A percentile compares a stretch with the other conserved stretches of the same genome.
These are phyloP conservation scores for Pichia kudriavzevii DNA, from an alignment of 1,139 yeast species.

Conservation along the genomic window DNA sequence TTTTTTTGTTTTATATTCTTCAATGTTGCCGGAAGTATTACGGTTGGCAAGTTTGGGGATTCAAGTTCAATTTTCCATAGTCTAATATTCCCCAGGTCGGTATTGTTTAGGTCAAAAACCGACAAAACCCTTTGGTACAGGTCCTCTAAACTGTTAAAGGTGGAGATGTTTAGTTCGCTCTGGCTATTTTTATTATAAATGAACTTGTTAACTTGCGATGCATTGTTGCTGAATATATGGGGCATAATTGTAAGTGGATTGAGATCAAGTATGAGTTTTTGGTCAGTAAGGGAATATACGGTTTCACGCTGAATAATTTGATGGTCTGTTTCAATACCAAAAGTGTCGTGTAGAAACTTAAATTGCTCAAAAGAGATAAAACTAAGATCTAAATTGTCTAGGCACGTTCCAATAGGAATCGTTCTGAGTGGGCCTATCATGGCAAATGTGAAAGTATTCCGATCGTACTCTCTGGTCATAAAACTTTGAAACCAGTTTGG, in stretches of 20 bases:
- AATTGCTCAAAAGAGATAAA: constrained; percentile 25
- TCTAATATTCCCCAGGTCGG: constrained; percentile 18
- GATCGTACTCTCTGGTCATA: constrained; percentile 5
- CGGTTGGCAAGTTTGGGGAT: constrained; percentile 11
- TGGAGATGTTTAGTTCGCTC: constrained; percentile 15
- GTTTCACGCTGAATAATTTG: constrained; percentile 42
- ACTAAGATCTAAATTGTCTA: neutral
- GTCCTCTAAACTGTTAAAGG: constrained; percentile 14
- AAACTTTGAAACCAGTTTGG: constrained; percentile 7
- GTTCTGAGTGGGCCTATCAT: constrained; percentile 10
- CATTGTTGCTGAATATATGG: constrained; percentile 37
- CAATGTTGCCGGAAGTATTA: constrained; percentile 15
- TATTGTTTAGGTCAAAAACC: constrained; percentile 23
- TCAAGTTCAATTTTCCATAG: constrained; percentile 19
- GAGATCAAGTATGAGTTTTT: constrained; percentile 41
- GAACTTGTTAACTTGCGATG: constrained; percentile 23
- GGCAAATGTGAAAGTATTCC: neutral
- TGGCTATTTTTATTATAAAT: constrained; percentile 1
- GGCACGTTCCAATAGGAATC: neutral
- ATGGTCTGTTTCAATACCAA: constrained; percentile 38
- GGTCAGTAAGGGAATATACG: constrained; percentile 15
- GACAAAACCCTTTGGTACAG: constrained; percentile 21
- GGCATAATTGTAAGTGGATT: constrained; percentile 44
- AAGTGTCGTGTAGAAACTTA: constrained; percentile 42
- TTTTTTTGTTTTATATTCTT: constrained; percentile 13